phyloP scores from a whole-genome alignment of 2,329 filamentous ascomycete species.

The Periconia digitata region DNA sequence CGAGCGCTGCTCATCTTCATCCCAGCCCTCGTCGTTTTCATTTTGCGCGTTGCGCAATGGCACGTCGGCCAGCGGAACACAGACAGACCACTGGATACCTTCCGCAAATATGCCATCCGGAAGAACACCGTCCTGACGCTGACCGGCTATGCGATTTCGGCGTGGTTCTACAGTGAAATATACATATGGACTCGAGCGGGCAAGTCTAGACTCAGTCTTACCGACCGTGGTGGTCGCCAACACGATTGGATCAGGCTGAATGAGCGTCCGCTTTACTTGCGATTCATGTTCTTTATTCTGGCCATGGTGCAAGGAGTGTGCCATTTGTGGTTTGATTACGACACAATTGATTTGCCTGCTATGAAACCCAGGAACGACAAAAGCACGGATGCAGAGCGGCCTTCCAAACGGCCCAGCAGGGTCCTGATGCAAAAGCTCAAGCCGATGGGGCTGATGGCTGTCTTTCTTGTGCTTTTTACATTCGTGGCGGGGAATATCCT shows the following conservation, averaged over 20 bases:
- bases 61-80: conserved; percentile 67
- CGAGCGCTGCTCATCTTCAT: conserved; percentile 76
- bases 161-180: conserved; percentile 75
- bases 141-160: conserved; percentile 76
- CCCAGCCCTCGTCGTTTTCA: conserved; percentile 74
- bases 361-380: conserved; percentile 25
- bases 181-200: conserved; percentile 72
- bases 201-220: conserved; percentile 67
- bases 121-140: conserved; percentile 68
- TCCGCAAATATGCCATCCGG: conserved; percentile 60
- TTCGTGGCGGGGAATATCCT: conserved; percentile 18
- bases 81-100: conserved; percentile 65
- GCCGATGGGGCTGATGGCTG: conserved; percentile 19
- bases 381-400: conserved; percentile 8
- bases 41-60: conserved; percentile 82
- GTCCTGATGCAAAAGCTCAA: conserved; percentile 21
- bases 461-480: conserved; percentile 53
- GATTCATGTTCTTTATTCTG: conserved; percentile 68
- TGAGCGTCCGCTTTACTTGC: conserved; percentile 81
- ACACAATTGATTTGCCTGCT: conserved; percentile 60
- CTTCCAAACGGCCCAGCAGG: conserved; percentile 17
- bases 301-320: conserved; percentile 68
- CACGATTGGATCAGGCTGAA: conserved; percentile 77
- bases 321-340: conserved; percentile 74
- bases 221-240: conserved; percentile 65